phyloP scores from a whole-genome alignment of 2,329 filamentous ascomycete genomes.

The Chalara sp. region DNA sequence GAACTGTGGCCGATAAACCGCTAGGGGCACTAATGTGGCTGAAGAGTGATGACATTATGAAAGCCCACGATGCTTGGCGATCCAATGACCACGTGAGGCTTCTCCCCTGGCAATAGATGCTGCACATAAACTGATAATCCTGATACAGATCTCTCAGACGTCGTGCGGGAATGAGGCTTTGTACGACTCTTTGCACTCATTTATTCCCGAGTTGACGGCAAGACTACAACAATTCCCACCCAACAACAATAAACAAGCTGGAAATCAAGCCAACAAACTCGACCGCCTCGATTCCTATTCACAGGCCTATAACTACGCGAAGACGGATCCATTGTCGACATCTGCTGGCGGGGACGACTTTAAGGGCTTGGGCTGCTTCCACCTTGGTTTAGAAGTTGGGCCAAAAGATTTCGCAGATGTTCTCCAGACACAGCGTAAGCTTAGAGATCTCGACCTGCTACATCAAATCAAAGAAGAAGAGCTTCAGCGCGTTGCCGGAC shows the following conservation, averaged over 20 bases:
- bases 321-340: constrained; percentile 11
- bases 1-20: constrained; percentile 10
- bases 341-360: constrained; percentile 17
- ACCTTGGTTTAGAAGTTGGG: constrained; percentile 19
- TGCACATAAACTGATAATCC: neutral
- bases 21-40: constrained; percentile 23
- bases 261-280: neutral
- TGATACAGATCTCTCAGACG: neutral
- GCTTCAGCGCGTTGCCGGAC: constrained; percentile 10
- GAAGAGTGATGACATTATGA: constrained; percentile 20
- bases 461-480: constrained; percentile 13
- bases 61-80: constrained; percentile 19
- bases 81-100: constrained; percentile 13
- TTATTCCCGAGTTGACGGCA: neutral
- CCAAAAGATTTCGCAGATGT: constrained; percentile 19
- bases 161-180: neutral
- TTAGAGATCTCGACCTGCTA: constrained; percentile 19
- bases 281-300: neutral
- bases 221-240: neutral
- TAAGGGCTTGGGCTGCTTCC: constrained; percentile 24
- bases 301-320: neutral
- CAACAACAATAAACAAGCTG: neutral
- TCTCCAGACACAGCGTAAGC: constrained; percentile 16
- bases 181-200: neutral
- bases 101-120: neutral